Evolutionary conservation across 306 rosid species (phyloP), one percentile per base, ranked within the genome.

Genomic region (Acacia crassicarpa): DNA sequence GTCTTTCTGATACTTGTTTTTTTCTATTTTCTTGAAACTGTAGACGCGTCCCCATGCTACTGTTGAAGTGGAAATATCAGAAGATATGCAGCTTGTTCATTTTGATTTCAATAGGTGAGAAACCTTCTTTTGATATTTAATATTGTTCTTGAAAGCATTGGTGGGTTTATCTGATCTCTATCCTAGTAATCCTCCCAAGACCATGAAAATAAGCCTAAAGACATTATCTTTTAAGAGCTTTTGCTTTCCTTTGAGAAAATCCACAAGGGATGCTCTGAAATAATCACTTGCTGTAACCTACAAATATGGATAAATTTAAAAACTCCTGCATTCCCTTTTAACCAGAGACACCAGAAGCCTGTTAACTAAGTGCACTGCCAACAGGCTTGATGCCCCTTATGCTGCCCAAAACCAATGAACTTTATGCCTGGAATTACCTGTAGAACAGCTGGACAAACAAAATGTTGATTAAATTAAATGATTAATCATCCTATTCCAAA

Each of bases 11-110:
- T 30, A 15, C 62, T 56, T 78, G 17, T 63, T 30, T 49, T 49
- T 40, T 27, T 46, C 80, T 68, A 81, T 81, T 23, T 79, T 75
- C 20, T 85, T 30, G 46, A 75, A 80, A 72, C 79, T 83, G 56
- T 77, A 95, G 99, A 95, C 99, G 69, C 92, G 98, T 17, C 98
- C 99, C 41, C 98, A 95, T 91, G 99, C 99, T 69, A 95, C 98
- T 75, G 98, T 95, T 49, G 99, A 95, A 89, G 97, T 95, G 84
- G 98, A 95, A 91, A 95, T 93, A 84, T 95, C 99, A 77, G 99
- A 95, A 90, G 99, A 95, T 84, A 95, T 91, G 99, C 98, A 95
- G 86, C 91, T 95, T 84, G 98, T 95, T 81, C 99, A 95, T 87
- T 95, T 95, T 86, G 99, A 95, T 86, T 95, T 95, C 92, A 95